Evolutionary conservation across 169 alveolate species (phyloP), one percentile per base, ranked within the genome.

Genomic region (Fabrea salina): DNA sequence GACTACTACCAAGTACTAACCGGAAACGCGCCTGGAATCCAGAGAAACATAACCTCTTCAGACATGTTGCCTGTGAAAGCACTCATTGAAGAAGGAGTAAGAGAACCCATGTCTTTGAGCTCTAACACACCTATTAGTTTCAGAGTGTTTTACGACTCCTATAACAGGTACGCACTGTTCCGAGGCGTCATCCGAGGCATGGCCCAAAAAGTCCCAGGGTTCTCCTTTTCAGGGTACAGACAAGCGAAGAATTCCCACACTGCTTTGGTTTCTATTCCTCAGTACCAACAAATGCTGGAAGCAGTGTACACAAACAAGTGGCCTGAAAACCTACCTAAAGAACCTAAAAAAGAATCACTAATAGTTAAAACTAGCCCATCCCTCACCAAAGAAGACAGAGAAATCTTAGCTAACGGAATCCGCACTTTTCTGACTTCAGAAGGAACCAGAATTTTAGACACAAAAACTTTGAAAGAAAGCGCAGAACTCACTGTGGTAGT

Each of bases 121-220:
- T 81, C 83, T 27, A 71, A 75, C 16, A 88, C 87, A 30, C 82
- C 86, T 50, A 61, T 79, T 2, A n/a, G 56, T 25, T 47, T 47
- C 56, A 47, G 19, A 47, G 56, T 47, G 2, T 16, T 25, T 0
- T 49, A 82, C 25, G 37, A 47, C 19, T n/a, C 84, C 3, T 71
- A 68, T n/a, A 37, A 67, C 22, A 44, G 80, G 8, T 59, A 54
- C 3, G 35, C 30, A 0, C 57, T 35, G n/a, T 84, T 53, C 59
- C 54, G 91, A 76, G 59, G 77, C 13, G 68, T 53, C 25, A 76
- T 79, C 19, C 53, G 91, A 66, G 91, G 75, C 5, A 77, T 87
- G 83, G 86, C 90, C 13, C 80, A 84, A 30, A 91, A 91, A 67
- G 30, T 91, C 5, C 94, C 96, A n/a, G 93, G 92, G 4, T 86